Percentiles rank a stretch among this genome's conserved stretches.
These are phyloP conservation scores for Carpinus fangiana DNA, from an alignment of 306 rosid species.

Conservation along the genomic window DNA sequence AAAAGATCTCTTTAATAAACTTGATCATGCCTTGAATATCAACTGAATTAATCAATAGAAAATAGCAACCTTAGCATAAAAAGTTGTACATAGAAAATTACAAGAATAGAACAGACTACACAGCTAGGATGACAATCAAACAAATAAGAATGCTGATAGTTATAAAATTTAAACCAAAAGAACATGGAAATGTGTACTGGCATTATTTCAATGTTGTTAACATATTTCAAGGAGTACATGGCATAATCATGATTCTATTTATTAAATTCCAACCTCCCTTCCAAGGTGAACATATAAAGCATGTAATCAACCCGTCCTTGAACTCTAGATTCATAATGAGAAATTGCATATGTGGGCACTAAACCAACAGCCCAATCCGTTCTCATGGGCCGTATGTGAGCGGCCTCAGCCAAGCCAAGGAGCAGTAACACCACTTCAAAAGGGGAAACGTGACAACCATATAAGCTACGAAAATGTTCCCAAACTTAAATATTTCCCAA, in stretches of 20 bases:
- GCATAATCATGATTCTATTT: neutral
- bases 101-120: conserved; percentile 13
- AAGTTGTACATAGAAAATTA: neutral
- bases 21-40: neutral
- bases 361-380: neutral
- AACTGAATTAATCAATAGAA: conserved; percentile 9
- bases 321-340: neutral
- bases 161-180: neutral
- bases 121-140: conserved; percentile 18
- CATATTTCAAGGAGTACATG: neutral
- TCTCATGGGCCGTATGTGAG: neutral
- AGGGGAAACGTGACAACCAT: neutral
- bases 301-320: neutral
- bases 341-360: neutral
- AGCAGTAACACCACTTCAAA: neutral
- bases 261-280: neutral
- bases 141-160: neutral
- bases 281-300: neutral
- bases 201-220: too few species aligned
- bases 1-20: conserved; percentile 9
- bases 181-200: neutral
- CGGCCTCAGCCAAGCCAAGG: neutral
- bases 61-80: conserved; percentile 11
- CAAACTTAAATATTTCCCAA: conserved; percentile 4
- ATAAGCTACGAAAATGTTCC: neutral